These are phyloP conservation scores for Boletus huronensis DNA, from an alignment of 768 basidiomycete species.

Conservation along the genomic window DNA sequence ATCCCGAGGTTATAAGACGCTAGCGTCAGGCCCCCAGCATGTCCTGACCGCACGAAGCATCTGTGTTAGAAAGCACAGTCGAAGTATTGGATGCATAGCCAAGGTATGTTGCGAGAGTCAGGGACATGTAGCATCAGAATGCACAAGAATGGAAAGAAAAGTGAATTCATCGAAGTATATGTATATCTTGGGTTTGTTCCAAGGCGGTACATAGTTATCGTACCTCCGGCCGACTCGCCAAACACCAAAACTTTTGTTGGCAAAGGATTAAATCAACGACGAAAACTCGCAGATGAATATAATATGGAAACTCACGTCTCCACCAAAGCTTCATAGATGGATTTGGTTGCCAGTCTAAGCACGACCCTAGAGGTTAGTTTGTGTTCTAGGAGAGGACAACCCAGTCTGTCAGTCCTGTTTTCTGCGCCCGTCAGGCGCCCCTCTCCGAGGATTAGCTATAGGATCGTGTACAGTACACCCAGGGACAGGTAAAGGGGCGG, in stretches of 20 bases:
- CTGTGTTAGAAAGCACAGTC: not conserved
- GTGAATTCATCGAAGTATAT: conserved; percentile 17
- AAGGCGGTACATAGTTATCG: conserved; percentile 15
- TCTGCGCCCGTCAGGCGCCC: too few species aligned
- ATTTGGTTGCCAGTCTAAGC: too few species aligned
- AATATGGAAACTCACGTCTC: conserved; percentile 26
- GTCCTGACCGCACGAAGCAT: conserved; percentile 2
- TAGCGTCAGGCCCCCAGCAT: conserved; percentile 1
- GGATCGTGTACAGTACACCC: too few species aligned
- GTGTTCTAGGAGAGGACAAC: too few species aligned
- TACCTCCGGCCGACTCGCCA: conserved; percentile 22
- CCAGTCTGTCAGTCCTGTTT: too few species aligned
- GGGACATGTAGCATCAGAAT: conserved; percentile 1
- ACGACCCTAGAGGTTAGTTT: too few species aligned
- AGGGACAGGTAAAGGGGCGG: too few species aligned
- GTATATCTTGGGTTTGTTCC: conserved; percentile 17
- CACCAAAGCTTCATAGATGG: too few species aligned
- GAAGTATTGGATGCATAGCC: conserved; percentile 16
- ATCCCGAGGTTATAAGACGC: conserved; percentile 8
- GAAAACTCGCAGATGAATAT: not conserved
- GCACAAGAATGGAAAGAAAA: not conserved
- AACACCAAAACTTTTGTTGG: conserved; percentile 16
- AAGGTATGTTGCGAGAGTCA: conserved; percentile 15
- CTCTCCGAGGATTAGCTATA: too few species aligned
- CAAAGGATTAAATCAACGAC: not conserved